Evolutionary conservation across 2,329 filamentous ascomycete genomes (phyloP), one percentile per base, ranked within the genome.

Genomic region (Zasmidium angulare): DNA sequence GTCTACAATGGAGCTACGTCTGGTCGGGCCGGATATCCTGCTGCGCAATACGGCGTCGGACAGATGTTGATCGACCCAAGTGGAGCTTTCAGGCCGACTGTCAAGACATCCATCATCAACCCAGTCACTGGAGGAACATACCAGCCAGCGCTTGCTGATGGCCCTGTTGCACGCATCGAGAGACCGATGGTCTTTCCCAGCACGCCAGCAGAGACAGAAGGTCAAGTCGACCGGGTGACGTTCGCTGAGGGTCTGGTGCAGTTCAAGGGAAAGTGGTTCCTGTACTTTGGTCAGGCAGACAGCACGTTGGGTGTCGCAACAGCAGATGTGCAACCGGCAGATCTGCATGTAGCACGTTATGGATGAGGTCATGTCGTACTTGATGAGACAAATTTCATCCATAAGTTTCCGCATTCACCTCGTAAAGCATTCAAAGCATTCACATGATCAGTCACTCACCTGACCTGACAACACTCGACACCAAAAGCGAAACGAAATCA

Each of bases 221-320:
- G 72, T 19, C 70, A 73, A 55, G 72, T 74, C 6, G 66, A 71
- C 61, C 63, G 68, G 26, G 72, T 73, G 19, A 67, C 71, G 1
- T 73, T 74, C 60, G 65, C 64, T 23, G 71, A 74, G 55, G 71
- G 71, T n/a, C 54, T 73, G 53, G 70, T 73, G 20, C 71, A 74
- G 53, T 73, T 71, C 50, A 64, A 66, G 47, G 69, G 71, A 2
- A 66, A 69, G 50, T 74, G 71, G 71, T 69, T 69, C 23, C 54
- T 73, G 59, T 72, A 72, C 55, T 72, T 70, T 61, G 71, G 71
- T 14, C 63, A 69, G 50, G 69, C 65, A 29, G 69, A 72, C 49
- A 64, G 61, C 51, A 63, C 58, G 12, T n/a, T 66, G 20, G 60
- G 60, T 2, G 62, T 66, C 23, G 64, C 64, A 12, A 61, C 55